Conservation (phyloP, 495 filamentous ascomycete species). For the Penicillium turbatum region DNA sequence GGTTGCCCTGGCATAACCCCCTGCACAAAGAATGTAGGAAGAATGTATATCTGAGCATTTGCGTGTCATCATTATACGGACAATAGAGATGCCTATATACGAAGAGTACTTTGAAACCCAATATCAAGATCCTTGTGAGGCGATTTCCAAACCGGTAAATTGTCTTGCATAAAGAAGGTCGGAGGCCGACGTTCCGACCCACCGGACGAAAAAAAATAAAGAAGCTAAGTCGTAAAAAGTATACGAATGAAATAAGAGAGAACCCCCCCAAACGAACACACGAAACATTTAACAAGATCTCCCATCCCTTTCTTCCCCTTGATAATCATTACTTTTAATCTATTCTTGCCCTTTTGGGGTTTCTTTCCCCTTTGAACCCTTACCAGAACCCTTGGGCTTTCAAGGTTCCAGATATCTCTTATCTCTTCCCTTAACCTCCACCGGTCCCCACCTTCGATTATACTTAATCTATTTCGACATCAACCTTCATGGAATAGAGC, state of each 20-base stretch:
- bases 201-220: background rate
- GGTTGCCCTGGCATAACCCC: too few relatives aligned
- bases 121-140: background rate
- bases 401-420: background rate
- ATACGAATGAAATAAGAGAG: too few relatives aligned
- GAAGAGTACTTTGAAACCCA: too few relatives aligned
- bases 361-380: too few relatives aligned
- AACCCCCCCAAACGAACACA: too few relatives aligned
- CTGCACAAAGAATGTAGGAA: too few relatives aligned
- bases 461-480: background rate
- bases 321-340: background rate
- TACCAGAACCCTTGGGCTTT: too few relatives aligned
- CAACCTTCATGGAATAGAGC: constrained; percentile 8
- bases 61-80: too few relatives aligned
- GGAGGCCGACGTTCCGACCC: background rate
- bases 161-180: background rate
- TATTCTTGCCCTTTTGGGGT: too few relatives aligned
- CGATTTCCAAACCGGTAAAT: background rate
- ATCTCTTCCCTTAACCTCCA: background rate
- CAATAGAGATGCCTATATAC: too few relatives aligned
- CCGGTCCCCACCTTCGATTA: background rate
- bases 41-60: too few relatives aligned
- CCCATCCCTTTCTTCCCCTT: background rate
- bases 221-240: background rate
- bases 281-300: background rate